Evolutionary conservation across 345 rosid species (phyloP).

Genomic region (Heritiera fomes): DNA sequence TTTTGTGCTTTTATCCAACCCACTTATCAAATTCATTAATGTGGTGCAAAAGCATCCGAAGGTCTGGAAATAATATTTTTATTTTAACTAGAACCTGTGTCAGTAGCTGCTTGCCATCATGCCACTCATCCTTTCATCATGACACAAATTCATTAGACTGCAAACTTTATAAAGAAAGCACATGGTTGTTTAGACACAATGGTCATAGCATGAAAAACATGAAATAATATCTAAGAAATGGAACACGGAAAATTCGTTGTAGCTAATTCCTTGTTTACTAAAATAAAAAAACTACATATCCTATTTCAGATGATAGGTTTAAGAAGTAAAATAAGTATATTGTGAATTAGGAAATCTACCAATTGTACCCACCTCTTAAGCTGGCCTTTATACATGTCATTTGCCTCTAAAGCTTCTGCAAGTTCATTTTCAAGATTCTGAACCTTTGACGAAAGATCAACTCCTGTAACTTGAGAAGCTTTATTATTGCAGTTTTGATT

Average conservation of each 20-base stretch:
- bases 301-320: not conserved
- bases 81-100: not conserved
- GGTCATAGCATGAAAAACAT: not conserved
- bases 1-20: not conserved
- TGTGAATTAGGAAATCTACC: not conserved
- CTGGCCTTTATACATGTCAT: slow-evolving; percentile 53
- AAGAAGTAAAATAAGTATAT: not conserved
- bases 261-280: not conserved
- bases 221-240: not conserved
- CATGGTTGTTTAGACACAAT: not conserved
- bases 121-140: not conserved
- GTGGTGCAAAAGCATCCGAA: not conserved
- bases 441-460: slow-evolving; percentile 42
- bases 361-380: slow-evolving; percentile 45
- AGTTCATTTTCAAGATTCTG: slow-evolving; percentile 51
- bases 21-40: not conserved
- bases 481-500: slow-evolving; percentile 18
- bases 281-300: not conserved
- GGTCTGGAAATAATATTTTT: not conserved
- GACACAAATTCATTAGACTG: not conserved
- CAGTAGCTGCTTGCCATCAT: too few species aligned
- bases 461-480: slow-evolving; percentile 23
- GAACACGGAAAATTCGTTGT: not conserved
- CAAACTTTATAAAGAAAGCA: not conserved
- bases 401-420: slow-evolving; percentile 60